phyloP scores from a whole-genome alignment of 2,329 filamentous ascomycete species.

The Harringtonia lauricola region DNA sequence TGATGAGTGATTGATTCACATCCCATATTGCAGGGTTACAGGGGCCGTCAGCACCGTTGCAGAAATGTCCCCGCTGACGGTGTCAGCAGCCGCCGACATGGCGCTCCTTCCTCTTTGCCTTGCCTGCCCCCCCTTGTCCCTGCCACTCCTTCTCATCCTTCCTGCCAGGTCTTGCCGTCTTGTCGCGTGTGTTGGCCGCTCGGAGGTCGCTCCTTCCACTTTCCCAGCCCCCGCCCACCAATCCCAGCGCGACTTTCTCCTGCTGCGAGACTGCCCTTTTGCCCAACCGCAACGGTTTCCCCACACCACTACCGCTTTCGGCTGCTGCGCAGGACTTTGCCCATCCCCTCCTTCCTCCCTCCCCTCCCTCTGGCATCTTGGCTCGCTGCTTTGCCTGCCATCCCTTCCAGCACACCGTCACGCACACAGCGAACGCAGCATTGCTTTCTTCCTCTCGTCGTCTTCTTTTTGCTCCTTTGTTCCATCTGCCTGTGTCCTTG shows the following conservation, averaged over 20 bases:
- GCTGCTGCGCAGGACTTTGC: conserved; percentile 3
- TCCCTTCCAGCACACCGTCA: neutral
- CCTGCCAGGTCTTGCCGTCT: neutral
- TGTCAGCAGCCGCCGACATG: neutral
- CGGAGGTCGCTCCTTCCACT: neutral
- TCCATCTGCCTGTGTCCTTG: neutral
- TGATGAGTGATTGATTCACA: no score
- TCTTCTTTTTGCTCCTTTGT: neutral
- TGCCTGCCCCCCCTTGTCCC: neutral
- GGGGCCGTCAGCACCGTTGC: no score
- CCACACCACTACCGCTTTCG: conserved; percentile 8
- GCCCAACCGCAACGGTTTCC: conserved; percentile 5
- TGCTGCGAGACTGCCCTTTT: neutral
- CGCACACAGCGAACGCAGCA: no score
- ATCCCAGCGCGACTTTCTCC: neutral
- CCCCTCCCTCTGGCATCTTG: neutral
- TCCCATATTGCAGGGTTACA: no score
- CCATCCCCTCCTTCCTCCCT: neutral
- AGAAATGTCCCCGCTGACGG: neutral
- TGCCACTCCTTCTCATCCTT: no score
- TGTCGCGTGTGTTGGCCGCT: no score
- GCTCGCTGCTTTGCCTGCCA: neutral
- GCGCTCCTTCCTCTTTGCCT: neutral
- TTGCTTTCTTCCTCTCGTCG: neutral
- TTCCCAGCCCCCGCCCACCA: neutral